Evolutionary conservation across 768 basidiomycete genomes (phyloP).

Genomic region (Saitozyma sp.): DNA sequence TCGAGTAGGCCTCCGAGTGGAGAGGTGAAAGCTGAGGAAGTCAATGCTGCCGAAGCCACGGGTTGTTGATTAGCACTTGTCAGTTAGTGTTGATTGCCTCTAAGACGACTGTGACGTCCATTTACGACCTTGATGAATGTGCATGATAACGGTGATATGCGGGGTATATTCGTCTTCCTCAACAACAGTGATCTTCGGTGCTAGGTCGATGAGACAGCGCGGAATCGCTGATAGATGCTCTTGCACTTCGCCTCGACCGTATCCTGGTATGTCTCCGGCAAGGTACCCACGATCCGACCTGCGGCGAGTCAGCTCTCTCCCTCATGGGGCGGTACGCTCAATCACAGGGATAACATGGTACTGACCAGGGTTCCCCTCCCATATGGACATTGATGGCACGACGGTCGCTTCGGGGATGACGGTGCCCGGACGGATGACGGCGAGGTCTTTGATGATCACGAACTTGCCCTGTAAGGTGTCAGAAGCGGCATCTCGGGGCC

Average conservation of each 20-base stretch:
- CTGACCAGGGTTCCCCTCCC: slow-evolving; percentile 85
- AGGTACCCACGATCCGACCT: slow-evolving; percentile 79
- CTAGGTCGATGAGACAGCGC: slow-evolving; percentile 53
- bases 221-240: slow-evolving; percentile 79
- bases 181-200: no score
- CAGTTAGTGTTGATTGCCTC: no score
- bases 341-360: background rate
- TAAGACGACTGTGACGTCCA: no score
- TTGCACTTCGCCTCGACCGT: slow-evolving; percentile 83
- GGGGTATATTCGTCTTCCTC: background rate
- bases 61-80: background rate
- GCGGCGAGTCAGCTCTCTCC: background rate
- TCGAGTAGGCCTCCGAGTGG: slow-evolving; percentile 15
- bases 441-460: slow-evolving; percentile 93
- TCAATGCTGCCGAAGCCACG: background rate
- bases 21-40: slow-evolving; percentile 1
- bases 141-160: background rate
- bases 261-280: slow-evolving; percentile 93
- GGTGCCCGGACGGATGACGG: slow-evolving; percentile 81
- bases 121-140: background rate
- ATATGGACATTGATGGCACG: slow-evolving; percentile 80
- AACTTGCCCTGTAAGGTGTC: slow-evolving; percentile 75
- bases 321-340: background rate
- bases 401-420: slow-evolving; percentile 90
- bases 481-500: background rate